Base-by-base conservation (phyloP, 164 flowering plant species). In the Nymphaea thermarum region DNA sequence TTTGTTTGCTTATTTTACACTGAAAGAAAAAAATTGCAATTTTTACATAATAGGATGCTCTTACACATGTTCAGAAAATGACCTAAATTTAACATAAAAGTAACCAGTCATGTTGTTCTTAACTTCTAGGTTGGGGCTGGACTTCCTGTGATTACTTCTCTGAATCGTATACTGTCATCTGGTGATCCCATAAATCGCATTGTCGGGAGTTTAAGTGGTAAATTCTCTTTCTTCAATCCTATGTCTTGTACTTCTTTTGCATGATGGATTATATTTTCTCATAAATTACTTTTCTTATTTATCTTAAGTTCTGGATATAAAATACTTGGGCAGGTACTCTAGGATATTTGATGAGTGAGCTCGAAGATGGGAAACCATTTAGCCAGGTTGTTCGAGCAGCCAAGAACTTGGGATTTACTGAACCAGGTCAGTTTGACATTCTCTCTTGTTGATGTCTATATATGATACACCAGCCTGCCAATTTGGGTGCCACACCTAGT, bases 341-440 rank as follows among this genome's bases (percentile, higher is more conserved):
- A 70, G 98, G 96, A 7, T 90, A 86, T 83, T 93, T 93, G 18
- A 88, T 93, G 98, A 90, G 96, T 67, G 97, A 93, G 79, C 78
- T 89, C 55, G 96, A 87, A 81, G 88, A 80, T 68, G 94, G 94
- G 70, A 93, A 85, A 73, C 91, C 88, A 64, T 78, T 93, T 67
- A 93, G 96, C 73, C 76, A 84, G 80, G 98, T 93, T 80, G 96
- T 93, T 66, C 83, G 64, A 71, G 77, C 81, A 67, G 96, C 98
- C 18, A 93, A 86, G 80, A 69, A 65, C 68, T 87, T 90, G 44
- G 93, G 94, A 51, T 93, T 84, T 72, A 93, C 98, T 67, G 97
- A 93, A 84, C 98, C 98, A 83, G 98, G 98, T 93, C 55, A 67
- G 6, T 57, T 61, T 14, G 55, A 47, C 0, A 6, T 7, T 47